Evolutionary conservation across 345 rosid species (phyloP), one percentile per base, ranked within the genome.

Genomic region (Carallia brachiata): DNA sequence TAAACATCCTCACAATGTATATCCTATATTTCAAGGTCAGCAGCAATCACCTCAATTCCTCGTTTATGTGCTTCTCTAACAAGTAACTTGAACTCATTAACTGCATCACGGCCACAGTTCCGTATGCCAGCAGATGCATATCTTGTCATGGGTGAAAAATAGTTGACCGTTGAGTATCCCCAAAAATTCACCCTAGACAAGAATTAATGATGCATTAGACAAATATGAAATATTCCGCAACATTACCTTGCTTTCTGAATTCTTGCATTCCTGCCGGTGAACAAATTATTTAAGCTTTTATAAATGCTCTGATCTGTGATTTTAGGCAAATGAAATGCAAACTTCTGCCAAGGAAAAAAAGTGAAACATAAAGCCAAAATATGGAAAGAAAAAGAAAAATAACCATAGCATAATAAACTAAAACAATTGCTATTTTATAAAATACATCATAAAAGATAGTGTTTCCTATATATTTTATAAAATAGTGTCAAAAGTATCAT

Each of bases 151-250:
- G 98, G 98, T 54, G 98, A 88, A 78, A 91, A 94, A 86, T 75
- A 91, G 70, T 85, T 86, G 82, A 94, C 61, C 52, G 97, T 90
- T 23, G 98, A 94, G 77, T 94, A 94, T 75, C 98, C 97, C 98
- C 98, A 94, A 79, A 94, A 94, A 69, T 94, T 94, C 78, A 86
- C 79, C 96, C 97, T 94, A 89, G 52, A 76, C 50, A 79, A 79
- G 70, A 76, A 68, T 80, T 23, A 32, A 37, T 62, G 36, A 36
- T 37, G 40, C 59, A 72, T 72, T 60, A 73, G 73, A 74, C 10
- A 32, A 67, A 50, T 32, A 65, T 54, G 23, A n/a, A 60, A 65
- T 39, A 30, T 15, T 31, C 16, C 4, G 27, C n/a, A 56, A 17
- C 48, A 67, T 53, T 6, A 54, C 9, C 3, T 37, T 28, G 23